Evolutionary conservation across 148 eudicot genomes (phyloP), one percentile per base, ranked within the genome.

Genomic region (Vaccinium vitisidaea): DNA sequence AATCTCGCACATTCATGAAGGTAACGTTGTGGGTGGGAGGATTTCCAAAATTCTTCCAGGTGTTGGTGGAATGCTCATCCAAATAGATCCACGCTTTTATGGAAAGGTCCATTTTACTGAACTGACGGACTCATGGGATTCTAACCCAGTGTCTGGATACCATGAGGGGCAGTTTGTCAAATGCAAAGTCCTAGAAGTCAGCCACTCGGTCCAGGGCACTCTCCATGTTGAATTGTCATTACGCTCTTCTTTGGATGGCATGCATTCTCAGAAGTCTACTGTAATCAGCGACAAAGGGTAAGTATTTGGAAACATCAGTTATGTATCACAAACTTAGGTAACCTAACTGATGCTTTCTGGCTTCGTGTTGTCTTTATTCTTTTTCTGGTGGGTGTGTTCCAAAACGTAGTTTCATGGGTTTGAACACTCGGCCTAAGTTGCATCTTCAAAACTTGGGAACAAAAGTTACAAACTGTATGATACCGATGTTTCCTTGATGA

Each of bases 31-130:
- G 71, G 98, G 99, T 84, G 99, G 99, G 80, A 90, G 93, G 88
- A 92, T 97, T 82, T 90, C 93, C 82, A 95, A 91, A 86, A 91
- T 91, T 77, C 92, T 95, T 86, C 93, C 98, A 14, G 95, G 98
- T 71, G 91, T 94, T 85, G 91, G 96, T 81, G 99, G 99, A 83
- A 84, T 95, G 83, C 91, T 97, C 89, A 93, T 97, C 80, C 93
- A 95, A 87, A 89, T 97, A 80, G 98, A 97, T 55, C 96, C 94
- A 69, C 94, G 92, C 86, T 86, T 91, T 19, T 95, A 89, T 89
- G 99, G 99, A 80, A 97, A 92, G 87, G 99, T 92, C 71, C 98
- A 97, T 86, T 95, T 84, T 89, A 95, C 98, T 7, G 99, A 97
- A 85, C 75, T 97, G 85, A 79, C 89, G 11, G 94, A 93, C 82